Conservation (phyloP, 1,284 basidiomycete genomes). For the Cystobasidium slooffiae region DNA sequence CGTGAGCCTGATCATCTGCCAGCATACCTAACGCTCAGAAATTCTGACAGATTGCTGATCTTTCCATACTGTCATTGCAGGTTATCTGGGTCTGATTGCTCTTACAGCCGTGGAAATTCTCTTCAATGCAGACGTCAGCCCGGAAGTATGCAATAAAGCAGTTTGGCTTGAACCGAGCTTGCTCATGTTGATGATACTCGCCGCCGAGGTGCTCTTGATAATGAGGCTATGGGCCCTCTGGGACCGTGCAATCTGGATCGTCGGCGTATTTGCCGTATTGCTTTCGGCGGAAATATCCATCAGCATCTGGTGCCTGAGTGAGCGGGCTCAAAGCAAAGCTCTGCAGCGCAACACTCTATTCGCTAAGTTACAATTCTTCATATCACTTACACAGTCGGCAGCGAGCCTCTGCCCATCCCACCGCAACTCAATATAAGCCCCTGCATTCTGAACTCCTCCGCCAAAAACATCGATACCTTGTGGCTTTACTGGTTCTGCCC, state of each 20-base stretch:
- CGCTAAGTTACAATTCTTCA: background rate
- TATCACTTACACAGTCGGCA: background rate
- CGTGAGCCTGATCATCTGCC: background rate
- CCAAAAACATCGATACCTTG: background rate
- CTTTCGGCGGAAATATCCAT: background rate
- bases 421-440: slow-evolving; percentile 11
- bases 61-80: background rate
- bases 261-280: background rate
- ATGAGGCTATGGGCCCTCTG: slow-evolving; percentile 11
- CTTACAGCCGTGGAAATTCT: background rate
- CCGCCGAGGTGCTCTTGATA: slow-evolving; percentile 5
- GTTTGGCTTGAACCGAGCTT: slow-evolving; percentile 14
- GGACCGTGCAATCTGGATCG: slow-evolving; percentile 6
- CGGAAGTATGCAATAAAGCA: background rate
- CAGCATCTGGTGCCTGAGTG: background rate
- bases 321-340: background rate
- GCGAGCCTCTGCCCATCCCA: slow-evolving; percentile 11
- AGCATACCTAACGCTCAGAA: background rate
- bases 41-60: background rate
- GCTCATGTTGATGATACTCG: slow-evolving; percentile 5
- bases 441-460: slow-evolving; percentile 17
- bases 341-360: background rate
- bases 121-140: background rate
- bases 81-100: background rate
- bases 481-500: slow-evolving; percentile 30